These are phyloP conservation scores for Ophiostoma sp. DNA, from an alignment of 2,329 filamentous ascomycete species.

Conservation along the genomic window DNA sequence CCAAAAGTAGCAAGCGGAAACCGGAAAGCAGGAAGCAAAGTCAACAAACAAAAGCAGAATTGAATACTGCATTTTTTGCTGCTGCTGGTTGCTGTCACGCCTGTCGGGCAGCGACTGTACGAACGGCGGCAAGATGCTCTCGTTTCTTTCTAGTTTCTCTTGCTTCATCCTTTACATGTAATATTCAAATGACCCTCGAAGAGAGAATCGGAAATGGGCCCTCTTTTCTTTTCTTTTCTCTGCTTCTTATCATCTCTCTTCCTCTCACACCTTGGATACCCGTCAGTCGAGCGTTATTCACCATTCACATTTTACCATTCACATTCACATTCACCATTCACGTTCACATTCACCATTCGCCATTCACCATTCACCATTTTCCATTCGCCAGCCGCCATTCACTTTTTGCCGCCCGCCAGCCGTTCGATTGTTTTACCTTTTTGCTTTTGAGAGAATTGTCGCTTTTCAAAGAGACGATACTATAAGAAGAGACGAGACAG, in stretches of 20 bases:
- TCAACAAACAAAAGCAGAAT: slow-evolving; percentile 16
- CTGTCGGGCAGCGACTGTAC: background rate
- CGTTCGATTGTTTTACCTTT: background rate
- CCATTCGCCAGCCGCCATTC: background rate
- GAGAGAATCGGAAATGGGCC: slow-evolving; percentile 13
- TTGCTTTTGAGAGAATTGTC: background rate
- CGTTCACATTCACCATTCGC: background rate
- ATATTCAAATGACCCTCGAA: background rate
- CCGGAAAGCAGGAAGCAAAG: background rate
- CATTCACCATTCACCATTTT: background rate
- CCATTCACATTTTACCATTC: background rate
- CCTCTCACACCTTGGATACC: slow-evolving; percentile 13
- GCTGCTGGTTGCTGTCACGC: background rate
- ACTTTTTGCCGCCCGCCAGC: background rate
- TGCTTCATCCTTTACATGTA: background rate
- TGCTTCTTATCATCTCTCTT: background rate
- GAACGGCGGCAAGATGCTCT: background rate
- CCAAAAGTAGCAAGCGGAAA: slow-evolving; percentile 13
- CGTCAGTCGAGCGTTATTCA: slow-evolving; percentile 10
- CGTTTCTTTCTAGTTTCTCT: background rate
- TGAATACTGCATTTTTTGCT: background rate
- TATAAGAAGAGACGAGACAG: background rate
- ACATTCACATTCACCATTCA: background rate
- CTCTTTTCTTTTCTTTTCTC: background rate
- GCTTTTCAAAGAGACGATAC: background rate